Evolutionary conservation across 768 basidiomycete species (phyloP).

Genomic region (Calocera cornea): DNA sequence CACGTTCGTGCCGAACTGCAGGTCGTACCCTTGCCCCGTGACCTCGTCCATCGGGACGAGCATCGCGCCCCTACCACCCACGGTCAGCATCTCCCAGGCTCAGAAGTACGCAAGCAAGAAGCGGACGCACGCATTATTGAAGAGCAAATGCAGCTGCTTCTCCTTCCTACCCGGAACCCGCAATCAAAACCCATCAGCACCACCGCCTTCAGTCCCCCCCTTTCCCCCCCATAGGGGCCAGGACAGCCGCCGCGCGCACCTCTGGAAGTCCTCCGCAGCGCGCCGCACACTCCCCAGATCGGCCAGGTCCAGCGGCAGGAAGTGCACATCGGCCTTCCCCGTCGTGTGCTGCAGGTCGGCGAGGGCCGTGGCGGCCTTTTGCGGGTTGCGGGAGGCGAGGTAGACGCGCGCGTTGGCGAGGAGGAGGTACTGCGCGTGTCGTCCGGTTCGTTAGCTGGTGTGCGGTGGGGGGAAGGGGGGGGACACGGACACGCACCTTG

Average conservation of each 20-base stretch:
- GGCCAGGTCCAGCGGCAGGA: conserved; percentile 34
- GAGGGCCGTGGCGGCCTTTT: conserved; percentile 39
- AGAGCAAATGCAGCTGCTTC: conserved; percentile 1
- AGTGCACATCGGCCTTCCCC: conserved; percentile 30
- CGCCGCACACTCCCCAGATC: conserved; percentile 32
- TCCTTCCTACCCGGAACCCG: background rate
- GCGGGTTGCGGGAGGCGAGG: conserved; percentile 26
- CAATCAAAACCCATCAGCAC: too few species aligned
- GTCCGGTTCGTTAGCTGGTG: too few species aligned
- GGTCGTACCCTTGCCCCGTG: conserved; percentile 4
- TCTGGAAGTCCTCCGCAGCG: conserved; percentile 29
- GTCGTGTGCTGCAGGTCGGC: conserved; percentile 35
- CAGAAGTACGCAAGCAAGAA: background rate
- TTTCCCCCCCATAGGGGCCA: background rate
- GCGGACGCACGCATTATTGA: conserved; percentile 8
- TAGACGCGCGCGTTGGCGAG: conserved; percentile 54
- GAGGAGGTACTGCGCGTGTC: conserved; percentile 24
- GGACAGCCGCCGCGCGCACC: background rate
- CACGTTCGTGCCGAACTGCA: conserved; percentile 12
- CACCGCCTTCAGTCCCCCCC: background rate
- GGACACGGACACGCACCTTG: background rate
- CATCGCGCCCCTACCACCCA: background rate
- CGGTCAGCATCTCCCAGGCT: background rate
- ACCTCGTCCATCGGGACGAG: background rate
- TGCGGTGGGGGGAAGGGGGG: background rate